Evolutionary conservation across 1,139 yeast species (phyloP), one percentile per base, ranked within the genome.

Genomic region (Lodderomyces beijingensis): DNA sequence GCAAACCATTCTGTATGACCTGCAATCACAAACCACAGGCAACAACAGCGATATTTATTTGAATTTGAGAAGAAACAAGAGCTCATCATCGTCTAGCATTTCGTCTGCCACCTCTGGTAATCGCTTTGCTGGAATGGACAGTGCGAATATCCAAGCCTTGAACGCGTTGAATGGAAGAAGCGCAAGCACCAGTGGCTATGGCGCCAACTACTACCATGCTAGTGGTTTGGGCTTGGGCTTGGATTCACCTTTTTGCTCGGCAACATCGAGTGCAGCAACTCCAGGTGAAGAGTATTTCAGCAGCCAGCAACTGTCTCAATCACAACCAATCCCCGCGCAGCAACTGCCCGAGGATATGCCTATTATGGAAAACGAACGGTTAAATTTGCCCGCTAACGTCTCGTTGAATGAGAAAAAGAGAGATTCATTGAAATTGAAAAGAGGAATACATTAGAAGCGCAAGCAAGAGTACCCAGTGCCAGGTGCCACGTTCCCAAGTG

Each of bases 391-490:
- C 6, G 34, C 25, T 16, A 40, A 36, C 28, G 39, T 40, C 30
- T 61, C 62, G 32, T 52, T 67, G 37, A 65, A 70, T 46, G 74
- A 68, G 38, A 68, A 66, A 51, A 68, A 68, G 52, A 55, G 74
- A 39, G 74, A 68, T 36, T 63, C 71, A 16, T 57, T 68, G 41
- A 68, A 67, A 44, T 50, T 68, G 53, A 68, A 68, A 44, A 56
- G 74, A 50, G 74, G 74, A 22, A 68, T 68, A 22, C 70, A 59
- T 44, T 68, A 49, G 45, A 7, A n/a, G 14, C 7, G n/a, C 22
- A 9, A 19, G 10, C 22, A n/a, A 19, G 22, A n/a, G n/a, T n/a
- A n/a, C n/a, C n/a, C n/a, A n/a, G n/a, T n/a, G n/a, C n/a, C n/a
- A n/a, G n/a, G n/a, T n/a, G n/a, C n/a, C n/a, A n/a, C n/a, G n/a